phyloP scores from a whole-genome alignment of 2,329 filamentous ascomycete genomes.

The Rhynchosporium graminicola region DNA sequence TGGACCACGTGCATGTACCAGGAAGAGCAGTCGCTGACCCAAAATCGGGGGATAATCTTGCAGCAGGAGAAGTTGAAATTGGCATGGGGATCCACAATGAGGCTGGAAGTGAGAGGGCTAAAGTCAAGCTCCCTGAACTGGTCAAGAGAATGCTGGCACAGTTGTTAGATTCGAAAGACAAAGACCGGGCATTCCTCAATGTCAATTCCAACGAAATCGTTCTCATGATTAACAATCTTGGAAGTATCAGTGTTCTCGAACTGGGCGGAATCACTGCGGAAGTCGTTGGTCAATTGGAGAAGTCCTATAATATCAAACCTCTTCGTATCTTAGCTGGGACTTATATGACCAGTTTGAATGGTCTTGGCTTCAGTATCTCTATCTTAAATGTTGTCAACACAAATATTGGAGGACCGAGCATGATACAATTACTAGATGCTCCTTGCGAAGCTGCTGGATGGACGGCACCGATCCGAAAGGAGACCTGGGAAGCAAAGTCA shows the following conservation, averaged over 20 bases:
- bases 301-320: slow-evolving; percentile 60
- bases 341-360: slow-evolving; percentile 73
- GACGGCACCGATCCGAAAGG: slow-evolving; percentile 58
- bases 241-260: slow-evolving; percentile 67
- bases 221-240: slow-evolving; percentile 69
- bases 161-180: slow-evolving; percentile 61
- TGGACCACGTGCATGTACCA: slow-evolving; percentile 92
- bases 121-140: slow-evolving; percentile 50
- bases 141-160: slow-evolving; percentile 65
- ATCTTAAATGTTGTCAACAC: slow-evolving; percentile 63
- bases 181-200: slow-evolving; percentile 63
- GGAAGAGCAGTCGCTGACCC: slow-evolving; percentile 61
- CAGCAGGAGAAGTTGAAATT: slow-evolving; percentile 58
- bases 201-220: slow-evolving; percentile 62
- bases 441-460: slow-evolving; percentile 68
- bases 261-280: slow-evolving; percentile 68
- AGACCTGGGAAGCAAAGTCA: slow-evolving; percentile 58
- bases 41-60: slow-evolving; percentile 57
- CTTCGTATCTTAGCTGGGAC: slow-evolving; percentile 64
- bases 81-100: slow-evolving; percentile 77
- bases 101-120: slow-evolving; percentile 53
- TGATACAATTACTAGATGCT: slow-evolving; percentile 67
- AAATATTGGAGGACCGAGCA: slow-evolving; percentile 45
- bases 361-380: slow-evolving; percentile 70
- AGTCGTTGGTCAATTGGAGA: slow-evolving; percentile 60